Evolutionary conservation across 371 early-diverging fungal species (phyloP), one percentile per base, ranked within the genome.

Genomic region (Globomyces sp.): DNA sequence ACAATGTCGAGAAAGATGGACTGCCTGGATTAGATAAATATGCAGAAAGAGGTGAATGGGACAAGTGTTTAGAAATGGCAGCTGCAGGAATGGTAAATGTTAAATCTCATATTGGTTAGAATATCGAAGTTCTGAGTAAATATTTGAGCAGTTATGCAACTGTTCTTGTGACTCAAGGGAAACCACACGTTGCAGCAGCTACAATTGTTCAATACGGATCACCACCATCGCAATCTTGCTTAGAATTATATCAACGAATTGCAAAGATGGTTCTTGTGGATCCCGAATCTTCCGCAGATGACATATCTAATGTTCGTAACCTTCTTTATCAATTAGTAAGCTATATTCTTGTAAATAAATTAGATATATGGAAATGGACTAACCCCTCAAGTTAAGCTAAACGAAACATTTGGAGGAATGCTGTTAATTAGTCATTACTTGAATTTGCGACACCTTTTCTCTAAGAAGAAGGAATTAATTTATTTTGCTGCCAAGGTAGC

Each of bases 11-110:
- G 44, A 76, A 82, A 24, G 81, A 84, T 65, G 75, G 76, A 0
- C 65, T 57, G 1, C 84, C 83, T 0, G 84, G 76, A 24, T 60
- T 84, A 57, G 82, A 83, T 48, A 55, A 81, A 59, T 78, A 67
- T 57, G 79, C 76, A 3, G 77, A 80, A 63, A 58, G 74, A 24
- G 84, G 84, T 1, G 79, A 85, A n/a, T 85, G 85, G 85, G 84
- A 82, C 11, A 77, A 77, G 59, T 85, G 85, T 68, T 64, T 85
- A 37, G 81, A 80, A 11, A 77, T 72, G 8, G 81, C 85, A 0
- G 42, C 78, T 10, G 46, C 50, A 2, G 59, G n/a, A 3, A 50
- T 39, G 40, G 57, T 42, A 63, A 24, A 24, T 24, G 24, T 44
- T 44, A 10, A 66, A 11, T 44, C 49, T 57, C 9, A 45, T 9